Percentiles rank a stretch among this genome's conserved stretches.
Evolutionary conservation across 306 rosid genomes (phyloP).

Genomic region (Hippophae tibetana): DNA sequence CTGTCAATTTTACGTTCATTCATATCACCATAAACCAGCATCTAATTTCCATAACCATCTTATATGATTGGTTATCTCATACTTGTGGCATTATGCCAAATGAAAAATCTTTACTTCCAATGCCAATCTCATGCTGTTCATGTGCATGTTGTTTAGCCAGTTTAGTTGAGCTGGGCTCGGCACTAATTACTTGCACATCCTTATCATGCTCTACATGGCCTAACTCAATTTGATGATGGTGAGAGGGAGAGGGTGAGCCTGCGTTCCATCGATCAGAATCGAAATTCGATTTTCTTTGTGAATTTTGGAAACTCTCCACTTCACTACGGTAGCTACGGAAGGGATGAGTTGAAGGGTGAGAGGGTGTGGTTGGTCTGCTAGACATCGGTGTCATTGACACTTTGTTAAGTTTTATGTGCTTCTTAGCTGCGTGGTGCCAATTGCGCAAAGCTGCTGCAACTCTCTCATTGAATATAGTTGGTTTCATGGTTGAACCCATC

Average conservation of each 20-base stretch:
- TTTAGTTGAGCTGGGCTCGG: conserved; percentile 1
- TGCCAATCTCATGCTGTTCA: conserved; percentile 19
- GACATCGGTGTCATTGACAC: conserved; percentile 42
- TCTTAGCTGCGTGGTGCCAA: conserved; percentile 68
- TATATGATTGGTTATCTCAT: neutral
- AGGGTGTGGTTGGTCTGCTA: conserved; percentile 44
- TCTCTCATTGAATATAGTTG: conserved; percentile 72
- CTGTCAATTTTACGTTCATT: no score
- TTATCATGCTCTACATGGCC: conserved; percentile 5
- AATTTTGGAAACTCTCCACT: conserved; percentile 38
- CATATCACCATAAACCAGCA: no score
- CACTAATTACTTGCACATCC: neutral
- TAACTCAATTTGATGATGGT: conserved; percentile 26
- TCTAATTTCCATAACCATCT: no score
- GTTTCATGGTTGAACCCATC: conserved; percentile 87
- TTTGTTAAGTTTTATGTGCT: conserved; percentile 41
- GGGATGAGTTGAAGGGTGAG: conserved; percentile 51
- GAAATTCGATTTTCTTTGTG: conserved; percentile 25
- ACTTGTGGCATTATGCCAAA: conserved; percentile 31
- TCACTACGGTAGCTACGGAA: conserved; percentile 38
- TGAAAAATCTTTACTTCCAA: conserved; percentile 39
- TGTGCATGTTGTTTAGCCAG: neutral
- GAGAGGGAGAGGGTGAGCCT: conserved; percentile 35
- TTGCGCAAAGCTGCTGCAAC: conserved; percentile 58
- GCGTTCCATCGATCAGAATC: conserved; percentile 20